These are phyloP conservation scores for Akanthomyces uredinophilus DNA, from an alignment of 2,329 filamentous ascomycete genomes.

Conservation along the genomic window DNA sequence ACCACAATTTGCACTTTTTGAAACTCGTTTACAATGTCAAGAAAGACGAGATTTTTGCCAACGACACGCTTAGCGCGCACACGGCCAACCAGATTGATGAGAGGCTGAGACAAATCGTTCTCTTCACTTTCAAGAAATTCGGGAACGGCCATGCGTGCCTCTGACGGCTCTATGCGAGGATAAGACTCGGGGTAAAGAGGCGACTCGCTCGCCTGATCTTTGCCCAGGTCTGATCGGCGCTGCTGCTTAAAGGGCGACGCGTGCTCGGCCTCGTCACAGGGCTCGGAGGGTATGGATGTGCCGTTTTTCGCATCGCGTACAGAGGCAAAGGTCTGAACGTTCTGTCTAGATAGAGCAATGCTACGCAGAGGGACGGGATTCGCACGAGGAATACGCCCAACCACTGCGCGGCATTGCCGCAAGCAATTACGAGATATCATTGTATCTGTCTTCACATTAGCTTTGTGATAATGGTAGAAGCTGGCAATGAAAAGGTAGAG, in stretches of 20 bases:
- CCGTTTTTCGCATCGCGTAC: slow-evolving; percentile 8
- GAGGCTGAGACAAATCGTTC: slow-evolving; percentile 22
- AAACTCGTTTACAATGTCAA: slow-evolving; percentile 72
- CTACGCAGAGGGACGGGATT: neutral
- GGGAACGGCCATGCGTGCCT: slow-evolving; percentile 27
- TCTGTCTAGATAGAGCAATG: slow-evolving; percentile 4
- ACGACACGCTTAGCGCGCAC: slow-evolving; percentile 65
- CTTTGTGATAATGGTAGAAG: slow-evolving; percentile 6
- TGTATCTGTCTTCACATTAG: slow-evolving; percentile 24
- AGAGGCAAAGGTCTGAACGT: slow-evolving; percentile 7
- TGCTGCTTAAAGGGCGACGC: slow-evolving; percentile 34
- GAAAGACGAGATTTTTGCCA: slow-evolving; percentile 76
- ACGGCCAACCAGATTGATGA: slow-evolving; percentile 51
- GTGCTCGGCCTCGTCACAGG: slow-evolving; percentile 20
- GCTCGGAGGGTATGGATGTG: slow-evolving; percentile 18
- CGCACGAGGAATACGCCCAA: neutral
- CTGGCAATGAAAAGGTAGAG: slow-evolving; percentile 14
- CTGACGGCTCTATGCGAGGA: slow-evolving; percentile 29
- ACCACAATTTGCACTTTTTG: slow-evolving; percentile 71
- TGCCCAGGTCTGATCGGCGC: slow-evolving; percentile 27
- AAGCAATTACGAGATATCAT: slow-evolving; percentile 36
- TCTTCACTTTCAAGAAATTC: slow-evolving; percentile 30
- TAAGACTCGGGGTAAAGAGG: slow-evolving; percentile 32
- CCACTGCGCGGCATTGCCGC: slow-evolving; percentile 29
- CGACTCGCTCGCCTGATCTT: slow-evolving; percentile 30